Evolutionary conservation across 2,329 filamentous ascomycete genomes (phyloP).

Genomic region (Xylaria sp.): DNA sequence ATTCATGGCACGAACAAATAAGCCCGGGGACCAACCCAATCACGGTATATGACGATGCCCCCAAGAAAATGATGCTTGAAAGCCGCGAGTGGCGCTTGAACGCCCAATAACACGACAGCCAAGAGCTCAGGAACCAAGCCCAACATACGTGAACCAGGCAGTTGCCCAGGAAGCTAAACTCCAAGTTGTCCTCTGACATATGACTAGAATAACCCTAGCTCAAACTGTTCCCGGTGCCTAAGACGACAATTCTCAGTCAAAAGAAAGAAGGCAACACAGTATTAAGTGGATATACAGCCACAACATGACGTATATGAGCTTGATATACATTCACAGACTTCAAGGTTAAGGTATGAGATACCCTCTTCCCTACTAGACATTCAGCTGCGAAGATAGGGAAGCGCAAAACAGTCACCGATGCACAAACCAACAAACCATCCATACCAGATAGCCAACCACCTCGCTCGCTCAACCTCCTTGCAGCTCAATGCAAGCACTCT

Average conservation of each 20-base stretch:
- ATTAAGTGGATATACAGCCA: background rate
- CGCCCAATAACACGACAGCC: background rate
- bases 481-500: no score
- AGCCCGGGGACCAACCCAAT: no score
- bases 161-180: background rate
- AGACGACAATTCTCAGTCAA: background rate
- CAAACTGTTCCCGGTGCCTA: no score
- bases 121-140: background rate
- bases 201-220: background rate
- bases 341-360: background rate
- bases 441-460: no score
- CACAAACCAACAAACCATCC: background rate
- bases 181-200: background rate
- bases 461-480: no score
- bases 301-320: no score
- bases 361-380: no score
- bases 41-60: background rate
- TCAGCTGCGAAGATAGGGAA: background rate
- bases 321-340: background rate
- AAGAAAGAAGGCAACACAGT: background rate
- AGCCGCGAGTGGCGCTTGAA: background rate
- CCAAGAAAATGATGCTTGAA: background rate
- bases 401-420: background rate
- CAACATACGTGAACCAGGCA: background rate
- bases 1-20: background rate